phyloP scores from a whole-genome alignment of 441 rosid species.

The Kokia cookei region DNA sequence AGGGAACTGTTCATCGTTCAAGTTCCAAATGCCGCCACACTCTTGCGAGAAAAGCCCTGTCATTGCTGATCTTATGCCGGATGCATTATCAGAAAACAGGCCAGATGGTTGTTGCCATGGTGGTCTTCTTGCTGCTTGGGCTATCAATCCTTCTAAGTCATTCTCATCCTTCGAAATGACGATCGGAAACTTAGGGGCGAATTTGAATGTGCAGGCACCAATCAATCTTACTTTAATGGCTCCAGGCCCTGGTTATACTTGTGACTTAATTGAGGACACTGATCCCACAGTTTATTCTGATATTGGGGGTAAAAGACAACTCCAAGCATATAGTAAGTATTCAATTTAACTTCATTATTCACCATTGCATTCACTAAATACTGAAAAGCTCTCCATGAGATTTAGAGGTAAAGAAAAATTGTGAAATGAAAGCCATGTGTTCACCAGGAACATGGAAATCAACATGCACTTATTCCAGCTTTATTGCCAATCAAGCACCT shows the following conservation, averaged over 20 bases:
- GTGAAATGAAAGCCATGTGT: not conserved
- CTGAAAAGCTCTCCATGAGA: not conserved
- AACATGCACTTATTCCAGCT: constrained; percentile 49
- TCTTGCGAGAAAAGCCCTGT: constrained; percentile 39
- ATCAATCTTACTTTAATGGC: constrained; percentile 38
- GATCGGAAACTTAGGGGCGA: constrained; percentile 31
- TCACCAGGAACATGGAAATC: constrained; percentile 65
- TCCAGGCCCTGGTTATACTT: constrained; percentile 56
- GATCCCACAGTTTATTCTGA: constrained; percentile 35
- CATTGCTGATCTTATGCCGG: constrained; percentile 35
- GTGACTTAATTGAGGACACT: constrained; percentile 31
- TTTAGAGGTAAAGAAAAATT: too few species aligned
- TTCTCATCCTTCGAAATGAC: constrained; percentile 43
- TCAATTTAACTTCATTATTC: not conserved
- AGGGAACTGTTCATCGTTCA: constrained; percentile 41
- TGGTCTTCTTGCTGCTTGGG: constrained; percentile 47
- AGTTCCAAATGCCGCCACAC: constrained; percentile 36
- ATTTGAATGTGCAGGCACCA: constrained; percentile 25
- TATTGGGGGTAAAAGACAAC: constrained; percentile 42
- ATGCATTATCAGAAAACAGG: constrained; percentile 18
- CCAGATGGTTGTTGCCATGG: constrained; percentile 40
- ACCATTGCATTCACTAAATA: not conserved
- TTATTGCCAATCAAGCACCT: constrained; percentile 43
- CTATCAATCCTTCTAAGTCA: constrained; percentile 41
- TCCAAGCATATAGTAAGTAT: constrained; percentile 49